Base-by-base conservation (phyloP, 768 basidiomycete genomes). In the Thelephora aurantiotincta region DNA sequence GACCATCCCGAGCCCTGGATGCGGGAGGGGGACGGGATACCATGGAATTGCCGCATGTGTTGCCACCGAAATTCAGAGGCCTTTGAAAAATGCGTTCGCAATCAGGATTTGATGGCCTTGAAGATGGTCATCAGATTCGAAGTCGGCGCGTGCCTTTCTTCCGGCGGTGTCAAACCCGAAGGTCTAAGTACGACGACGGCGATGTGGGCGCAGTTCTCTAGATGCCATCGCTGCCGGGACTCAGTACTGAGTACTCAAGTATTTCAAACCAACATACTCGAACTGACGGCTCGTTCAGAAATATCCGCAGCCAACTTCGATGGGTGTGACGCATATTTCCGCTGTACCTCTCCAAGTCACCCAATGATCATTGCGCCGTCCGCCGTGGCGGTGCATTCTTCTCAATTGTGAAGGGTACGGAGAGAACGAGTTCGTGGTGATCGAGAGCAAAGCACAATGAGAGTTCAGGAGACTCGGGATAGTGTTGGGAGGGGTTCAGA, bases 271-370 rank as follows among this genome's bases (percentile, higher is more conserved):
- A 48, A 58, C 38, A 26, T 70, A 13, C 51, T 62, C 14, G 62
- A 63, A 48, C 47, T 63, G 19, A 53, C 51, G 33, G 60, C 61
- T 5, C 57, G 58, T 34, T 56, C 60, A 22, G 14, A 33, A 7
- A 48, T 30, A 11, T 51, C 47, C 35, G 51, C 52, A 18, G 35
- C 49, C 33, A 20, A 46, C 20, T 55, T 62, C 49, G 65, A 80
- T 54, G 83, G 80, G 80, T 63, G 56, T 23, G 78, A 82, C 11
- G 63, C 66, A 1, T 83, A 77, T 58, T 74, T 77, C 0, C 82
- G 56, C 61, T 85, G 11, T 79, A 72, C 57, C 70, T 87, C 47
- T 82, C 84, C 5, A 77, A 80, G 56, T 84, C 80, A 0, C 63
- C 70, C 1, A 70, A 75, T 53, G 68, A 78, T 50, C 77, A 73